Evolutionary conservation across 75 land plant species (phyloP).

Genomic region (Chamaecyparis obtusa): DNA sequence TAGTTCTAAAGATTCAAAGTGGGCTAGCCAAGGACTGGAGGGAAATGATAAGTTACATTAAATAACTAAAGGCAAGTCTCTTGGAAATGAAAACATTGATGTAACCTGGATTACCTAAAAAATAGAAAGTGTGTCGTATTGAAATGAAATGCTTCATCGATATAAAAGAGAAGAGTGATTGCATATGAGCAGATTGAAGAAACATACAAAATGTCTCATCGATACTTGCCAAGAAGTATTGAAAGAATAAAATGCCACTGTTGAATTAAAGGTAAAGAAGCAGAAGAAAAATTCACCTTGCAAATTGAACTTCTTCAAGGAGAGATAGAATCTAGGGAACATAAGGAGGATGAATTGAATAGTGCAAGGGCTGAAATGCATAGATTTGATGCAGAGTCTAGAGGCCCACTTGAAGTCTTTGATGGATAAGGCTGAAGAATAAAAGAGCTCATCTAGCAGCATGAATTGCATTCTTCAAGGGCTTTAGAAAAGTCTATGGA

Average conservation of each 20-base stretch:
- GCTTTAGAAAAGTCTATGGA: conserved; percentile 31
- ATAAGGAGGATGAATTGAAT: conserved; percentile 43
- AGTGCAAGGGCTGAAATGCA: conserved; percentile 41
- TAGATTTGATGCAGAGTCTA: conserved; percentile 29
- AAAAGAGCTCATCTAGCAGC: neutral
- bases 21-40: no score
- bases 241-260: conserved; percentile 22
- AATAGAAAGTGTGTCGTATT: no score
- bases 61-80: no score
- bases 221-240: conserved; percentile 28
- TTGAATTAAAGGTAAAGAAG: conserved; percentile 8
- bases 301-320: conserved; percentile 35
- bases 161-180: no score
- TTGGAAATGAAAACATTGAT: no score
- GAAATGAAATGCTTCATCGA: no score
- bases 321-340: conserved; percentile 32
- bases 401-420: conserved; percentile 17
- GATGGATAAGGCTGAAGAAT: conserved; percentile 9
- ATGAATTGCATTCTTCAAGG: conserved; percentile 21
- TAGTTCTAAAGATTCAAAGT: no score
- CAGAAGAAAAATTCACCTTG: conserved; percentile 13
- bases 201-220: no score
- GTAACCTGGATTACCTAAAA: no score
- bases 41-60: no score
- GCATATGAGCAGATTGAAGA: no score